Evolutionary conservation across 192 early-diverging fungal species (phyloP), one percentile per base, ranked within the genome.

Genomic region (Gaertneriomyces semiglobifer): DNA sequence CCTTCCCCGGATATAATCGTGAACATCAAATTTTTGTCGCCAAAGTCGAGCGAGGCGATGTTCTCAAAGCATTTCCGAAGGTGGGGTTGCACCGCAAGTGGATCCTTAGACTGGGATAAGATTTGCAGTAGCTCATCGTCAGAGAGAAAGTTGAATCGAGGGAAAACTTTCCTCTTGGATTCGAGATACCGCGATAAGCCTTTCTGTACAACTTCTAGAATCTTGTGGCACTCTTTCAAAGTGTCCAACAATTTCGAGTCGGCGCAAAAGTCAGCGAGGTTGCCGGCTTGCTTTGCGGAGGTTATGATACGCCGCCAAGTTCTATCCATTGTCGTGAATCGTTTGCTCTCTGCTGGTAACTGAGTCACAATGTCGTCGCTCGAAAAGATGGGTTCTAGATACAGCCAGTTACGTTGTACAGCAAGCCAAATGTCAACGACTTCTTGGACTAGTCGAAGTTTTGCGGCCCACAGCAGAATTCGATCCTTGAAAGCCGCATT

Each of bases 31-130:
- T 82, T 78, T 48, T 85, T 72, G 6, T 58, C 19, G 5, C 62
- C 54, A 68, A 85, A 85, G 58, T 85, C 82, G 6, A 85, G 66
- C 0, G 76, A 65, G 10, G 82, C 80, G 41, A 85, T 72, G 70
- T 85, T 85, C 63, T 85, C 84, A 63, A 85, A 85, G 67, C 84
- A 85, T 54, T 85, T 85, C 47, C 84, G 71, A 39, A 85, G 62
- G 44, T 85, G 84, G 3, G 84, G 84, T 54, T 85, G 84, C 5
- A 85, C 84, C 16, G 84, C 84, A 41, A 82, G 84, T 4, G 84
- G 84, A 62, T 85, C 84, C 62, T 85, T 85, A 0, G 84, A 84
- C 62, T 85, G 84, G 40, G 84, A 85, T 40, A 85, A 63, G 52
- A 85, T 85, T 58, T 85, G 84, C 16, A 85, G 70, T 40, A 85